These are phyloP conservation scores for Russula virescens DNA, from an alignment of 768 basidiomycete species.

Conservation along the genomic window DNA sequence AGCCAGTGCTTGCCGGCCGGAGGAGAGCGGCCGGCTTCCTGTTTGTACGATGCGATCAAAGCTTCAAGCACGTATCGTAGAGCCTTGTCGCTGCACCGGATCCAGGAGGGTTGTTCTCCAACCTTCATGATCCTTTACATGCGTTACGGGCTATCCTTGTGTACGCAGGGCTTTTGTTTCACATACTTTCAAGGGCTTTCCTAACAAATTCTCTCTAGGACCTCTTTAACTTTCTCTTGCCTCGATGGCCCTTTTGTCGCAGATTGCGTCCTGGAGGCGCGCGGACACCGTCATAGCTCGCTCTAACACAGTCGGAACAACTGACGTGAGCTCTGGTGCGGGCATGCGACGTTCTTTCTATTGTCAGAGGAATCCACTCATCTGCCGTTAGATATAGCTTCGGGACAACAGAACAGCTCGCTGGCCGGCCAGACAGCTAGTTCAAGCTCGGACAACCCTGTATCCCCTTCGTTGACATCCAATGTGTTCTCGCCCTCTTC, in stretches of 20 bases:
- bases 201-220: neutral
- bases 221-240: neutral
- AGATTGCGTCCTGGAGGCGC: conserved; percentile 13
- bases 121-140: conserved; percentile 2
- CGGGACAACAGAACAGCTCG: neutral
- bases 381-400: neutral
- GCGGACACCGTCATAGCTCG: neutral
- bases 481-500: neutral
- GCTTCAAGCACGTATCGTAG: no score
- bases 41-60: no score
- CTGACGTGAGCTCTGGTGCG: conserved; percentile 4
- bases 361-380: neutral
- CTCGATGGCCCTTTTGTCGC: conserved; percentile 11
- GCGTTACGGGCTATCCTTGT: neutral
- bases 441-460: neutral
- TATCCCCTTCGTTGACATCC: neutral
- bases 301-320: neutral
- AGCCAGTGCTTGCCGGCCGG: no score
- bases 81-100: neutral
- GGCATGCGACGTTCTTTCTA: neutral
- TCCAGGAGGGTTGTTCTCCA: neutral
- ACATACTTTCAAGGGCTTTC: neutral
- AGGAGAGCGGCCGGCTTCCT: no score
- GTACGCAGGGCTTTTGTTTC: neutral
- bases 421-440: neutral